Base-by-base conservation (phyloP, 129 eudicot species). In the Flaveria sonorensis region DNA sequence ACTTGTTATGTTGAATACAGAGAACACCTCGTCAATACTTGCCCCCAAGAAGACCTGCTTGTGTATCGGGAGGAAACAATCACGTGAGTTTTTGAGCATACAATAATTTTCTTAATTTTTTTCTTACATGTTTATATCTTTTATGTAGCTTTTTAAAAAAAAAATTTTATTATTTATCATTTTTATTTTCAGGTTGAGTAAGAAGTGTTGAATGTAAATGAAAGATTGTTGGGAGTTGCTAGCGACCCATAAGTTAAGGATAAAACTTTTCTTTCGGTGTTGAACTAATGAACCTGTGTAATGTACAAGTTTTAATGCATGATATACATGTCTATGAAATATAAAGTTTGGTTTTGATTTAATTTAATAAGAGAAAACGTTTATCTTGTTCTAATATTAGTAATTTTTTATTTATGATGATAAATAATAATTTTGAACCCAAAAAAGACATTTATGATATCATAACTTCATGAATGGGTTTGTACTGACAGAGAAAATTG, bases 1-100 rank as follows among this genome's bases (percentile, higher is more conserved):
- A 1, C 7, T 66, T 16, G 10, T 28, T 4, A 0, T 2, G 14
- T 9, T 50, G 1, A 73, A 55, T 65, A 63, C 84, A 92, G 98
- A 88, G 90, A 83, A 92, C 98, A 26, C 94, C 92, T 70, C 96
- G 86, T 73, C 94, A 88, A 45, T 86, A 88, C 73, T 74, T 92
- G 23, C 98, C 98, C 11, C 98, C 98, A 20, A 76, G 98, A 65
- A 90, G 94, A 74, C 98, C 98, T 28, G 81, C 90, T 50, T 92
- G 92, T 79, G 57, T 89, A 68, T 88, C 98, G 5, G 89, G 91
- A 80, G 70, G 77, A 50, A 82, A 79, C 69, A 79, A 70, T 57
- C 71, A 68, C 55, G 85, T 84, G 79, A 74, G 88, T 74, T 62
- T 63, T 9, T 24, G 5, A 14, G 14, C 61, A 48, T 48, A 32